Conservation (phyloP, 1,139 yeast genomes). For the Candida neerlandica region DNA sequence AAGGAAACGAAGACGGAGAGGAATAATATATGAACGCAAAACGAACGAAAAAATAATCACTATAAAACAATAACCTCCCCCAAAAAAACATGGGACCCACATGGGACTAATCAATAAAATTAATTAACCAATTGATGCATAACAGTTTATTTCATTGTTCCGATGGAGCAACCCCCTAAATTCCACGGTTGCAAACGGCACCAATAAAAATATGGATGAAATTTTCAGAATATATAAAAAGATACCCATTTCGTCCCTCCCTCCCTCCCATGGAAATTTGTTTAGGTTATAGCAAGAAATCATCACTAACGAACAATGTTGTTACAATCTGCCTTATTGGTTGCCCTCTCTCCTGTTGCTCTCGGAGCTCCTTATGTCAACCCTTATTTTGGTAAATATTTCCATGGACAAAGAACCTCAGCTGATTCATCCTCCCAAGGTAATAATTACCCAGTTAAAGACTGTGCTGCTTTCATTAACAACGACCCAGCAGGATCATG, state of each 20-base stretch:
- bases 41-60: neutral
- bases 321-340: conserved; percentile 1
- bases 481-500: conserved; percentile 18
- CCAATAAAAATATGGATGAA: neutral
- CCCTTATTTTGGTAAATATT: conserved; percentile 16
- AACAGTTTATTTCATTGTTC: neutral
- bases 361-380: conserved; percentile 13
- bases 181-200: conserved; percentile 2
- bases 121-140: conserved; percentile 1
- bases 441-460: conserved; percentile 14
- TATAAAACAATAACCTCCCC: neutral
- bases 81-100: neutral
- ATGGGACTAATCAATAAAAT: neutral
- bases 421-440: conserved; percentile 16
- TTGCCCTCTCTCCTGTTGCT: conserved; percentile 7
- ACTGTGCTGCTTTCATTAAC: conserved; percentile 14
- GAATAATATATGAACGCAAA: neutral
- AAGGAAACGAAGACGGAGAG: too few relatives aligned
- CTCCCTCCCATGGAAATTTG: neutral
- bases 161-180: neutral
- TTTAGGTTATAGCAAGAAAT: too few relatives aligned
- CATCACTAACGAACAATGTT: neutral
- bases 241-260: neutral
- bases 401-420: conserved; percentile 16
- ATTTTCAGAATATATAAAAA: neutral